Evolutionary conservation across 2,329 filamentous ascomycete species (phyloP).

Genomic region (Arthrobotrys iridis): DNA sequence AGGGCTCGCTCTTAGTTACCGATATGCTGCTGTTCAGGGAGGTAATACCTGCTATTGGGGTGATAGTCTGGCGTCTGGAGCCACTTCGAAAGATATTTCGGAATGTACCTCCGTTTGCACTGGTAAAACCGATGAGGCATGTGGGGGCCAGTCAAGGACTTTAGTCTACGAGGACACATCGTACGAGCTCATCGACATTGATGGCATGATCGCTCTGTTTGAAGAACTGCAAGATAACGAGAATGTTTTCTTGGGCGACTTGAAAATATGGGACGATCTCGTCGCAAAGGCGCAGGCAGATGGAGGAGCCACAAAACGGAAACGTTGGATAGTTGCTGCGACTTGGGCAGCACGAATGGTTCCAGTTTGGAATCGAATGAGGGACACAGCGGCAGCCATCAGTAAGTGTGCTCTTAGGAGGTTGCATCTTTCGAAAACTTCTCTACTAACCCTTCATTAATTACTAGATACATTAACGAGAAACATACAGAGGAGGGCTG

Average conservation of each 20-base stretch:
- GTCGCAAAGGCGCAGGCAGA: constrained; percentile 3
- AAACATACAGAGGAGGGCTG: neutral
- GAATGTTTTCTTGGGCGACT: neutral
- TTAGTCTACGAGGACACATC: constrained; percentile 15
- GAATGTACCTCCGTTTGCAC: constrained; percentile 16
- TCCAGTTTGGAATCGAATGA: neutral
- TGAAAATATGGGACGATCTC: neutral
- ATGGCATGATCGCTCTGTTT: neutral
- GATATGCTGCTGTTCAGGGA: constrained; percentile 18
- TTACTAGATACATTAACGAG: constrained; percentile 1
- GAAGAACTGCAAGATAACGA: neutral
- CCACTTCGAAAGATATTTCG: neutral
- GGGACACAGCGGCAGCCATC: neutral
- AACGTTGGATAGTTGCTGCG: neutral
- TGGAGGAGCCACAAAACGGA: neutral
- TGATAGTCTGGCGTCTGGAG: neutral
- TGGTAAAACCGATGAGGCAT: constrained; percentile 19
- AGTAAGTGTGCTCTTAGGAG: neutral
- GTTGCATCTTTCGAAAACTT: neutral
- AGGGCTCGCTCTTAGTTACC: constrained; percentile 1
- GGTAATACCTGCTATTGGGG: constrained; percentile 36
- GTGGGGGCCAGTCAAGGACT: neutral
- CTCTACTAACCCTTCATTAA: neutral
- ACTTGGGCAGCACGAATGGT: constrained; percentile 4
- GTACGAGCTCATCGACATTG: neutral